Base-by-base conservation (phyloP, 2,329 filamentous ascomycete genomes). In the Ceratocystis destructans region DNA sequence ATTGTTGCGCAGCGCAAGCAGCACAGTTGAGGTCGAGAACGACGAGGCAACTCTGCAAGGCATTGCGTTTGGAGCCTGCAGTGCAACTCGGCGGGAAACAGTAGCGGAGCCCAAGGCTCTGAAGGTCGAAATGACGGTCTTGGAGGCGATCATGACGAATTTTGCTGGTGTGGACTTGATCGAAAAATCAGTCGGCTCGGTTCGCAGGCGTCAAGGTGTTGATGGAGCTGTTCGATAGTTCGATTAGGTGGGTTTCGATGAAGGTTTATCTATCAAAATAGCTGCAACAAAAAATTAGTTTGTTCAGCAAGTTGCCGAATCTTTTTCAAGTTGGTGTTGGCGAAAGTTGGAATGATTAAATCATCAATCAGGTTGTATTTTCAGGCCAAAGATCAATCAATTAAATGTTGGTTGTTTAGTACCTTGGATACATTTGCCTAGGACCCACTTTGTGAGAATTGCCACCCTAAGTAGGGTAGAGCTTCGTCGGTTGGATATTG, bases 61-160 rank as follows among this genome's bases (percentile, higher is more conserved):
- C 8, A 61, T 45, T 4, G 20, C n/a, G n/a, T 48, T 8, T 28
- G n/a, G 50, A 12, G 57, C 25, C 20, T 61, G 63, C 25, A 53
- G 10, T 25, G 41, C 45, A 22, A n/a, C 45, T n/a, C 20, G 44
- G 25, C 61, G 61, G 15, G 44, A 45, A 28, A 17, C 7, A 33
- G 48, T 28, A 17, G 31, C 48, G 46, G 63, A 48, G 37, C 46
- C 63, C 63, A 33, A 37, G 46, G 48, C 63, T 48, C 45, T 22
- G 12, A 62, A 59, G 5, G 61, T 31, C 15, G 61, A 57, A 12
- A 33, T 22, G 22, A 33, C 33, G 28, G 65, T 66, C 46, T 66
- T 66, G 22, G 59, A 62, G 65, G 65, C 57, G 37, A 66, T 41
- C 48, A 66, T 66, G 33, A 20, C 57, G 46, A 57, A 22, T 25